Percentiles rank a stretch among this genome's conserved stretches.
Conservation (phyloP, 768 basidiomycete species). For the Mycena pura region DNA sequence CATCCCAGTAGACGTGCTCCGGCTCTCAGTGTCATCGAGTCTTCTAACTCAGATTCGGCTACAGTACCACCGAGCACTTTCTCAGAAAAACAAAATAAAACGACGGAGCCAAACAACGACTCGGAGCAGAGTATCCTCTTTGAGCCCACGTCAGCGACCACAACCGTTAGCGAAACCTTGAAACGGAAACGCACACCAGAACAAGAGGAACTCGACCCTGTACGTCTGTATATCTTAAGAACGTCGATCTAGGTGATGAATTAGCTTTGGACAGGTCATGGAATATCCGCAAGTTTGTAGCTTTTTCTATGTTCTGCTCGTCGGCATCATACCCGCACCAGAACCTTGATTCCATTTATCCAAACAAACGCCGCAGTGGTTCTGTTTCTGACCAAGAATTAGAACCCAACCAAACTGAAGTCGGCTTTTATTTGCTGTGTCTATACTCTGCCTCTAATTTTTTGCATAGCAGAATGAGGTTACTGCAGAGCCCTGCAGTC, state of each 20-base stretch:
- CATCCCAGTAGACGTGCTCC: conserved; percentile 6
- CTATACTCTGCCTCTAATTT: neutral
- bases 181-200: conserved; percentile 41
- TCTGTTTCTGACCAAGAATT: conserved; percentile 38
- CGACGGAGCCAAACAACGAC: neutral
- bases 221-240: conserved; percentile 2
- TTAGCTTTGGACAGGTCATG: conserved; percentile 36
- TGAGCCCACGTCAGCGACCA: neutral
- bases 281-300: conserved; percentile 51
- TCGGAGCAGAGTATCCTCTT: neutral
- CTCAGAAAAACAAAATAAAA: neutral
- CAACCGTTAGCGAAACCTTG: conserved; percentile 15
- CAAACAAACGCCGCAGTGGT: conserved; percentile 45
- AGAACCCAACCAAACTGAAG: neutral
- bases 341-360: conserved; percentile 58
- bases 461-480: neutral
- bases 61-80: neutral
- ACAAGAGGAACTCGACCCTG: conserved; percentile 28
- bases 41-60: neutral
- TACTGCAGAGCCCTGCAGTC: neutral
- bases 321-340: conserved; percentile 24
- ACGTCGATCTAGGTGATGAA: neutral
- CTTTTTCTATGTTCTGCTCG: neutral
- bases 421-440: neutral
- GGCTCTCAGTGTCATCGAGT: too few relatives aligned